Base-by-base conservation (phyloP, 192 early-diverging fungal genomes). In the Rhizophagus clarus region DNA sequence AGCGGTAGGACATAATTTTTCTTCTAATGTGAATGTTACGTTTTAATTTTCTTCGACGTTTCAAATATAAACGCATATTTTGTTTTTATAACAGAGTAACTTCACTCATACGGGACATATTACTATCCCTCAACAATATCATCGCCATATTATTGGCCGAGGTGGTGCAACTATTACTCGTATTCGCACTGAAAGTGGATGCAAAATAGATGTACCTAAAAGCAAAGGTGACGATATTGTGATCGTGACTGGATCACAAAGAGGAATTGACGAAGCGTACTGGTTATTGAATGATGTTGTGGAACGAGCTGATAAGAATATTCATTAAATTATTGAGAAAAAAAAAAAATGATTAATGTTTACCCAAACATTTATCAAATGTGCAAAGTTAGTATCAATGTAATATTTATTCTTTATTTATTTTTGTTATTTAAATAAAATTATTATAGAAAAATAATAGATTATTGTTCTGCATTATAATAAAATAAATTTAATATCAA, bases 81-180 rank as follows among this genome's bases (percentile, higher is more conserved):
- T 76, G 42, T 40, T 28, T 11, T 42, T 26, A 32, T 26, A 49
- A 31, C 47, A 84, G 83, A 12, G 42, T 24, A 61, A 51, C 14
- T 74, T 49, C 34, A 84, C 83, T 17, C 83, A 84, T 31, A 86
- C 85, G 32, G 89, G 85, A 0, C 85, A 84, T 22, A 31, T 89
- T 42, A 81, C 85, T 14, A 64, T 90, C 26, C 86, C 87, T 47
- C 85, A 89, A 42, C 79, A 80, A 29, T 67, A 82, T 45, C 88
- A 91, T 78, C 89, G 93, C 47, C 88, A 92, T 71, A 88, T 96
- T 34, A 95, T 96, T 77, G 95, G 95, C 68, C 88, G 89, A 80
- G 86, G 84, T 61, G 95, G 95, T 24, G 71, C 86, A 1, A 95
- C 90, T 29, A 94, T 96, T 77, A 86, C 83, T 37, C 83, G 89